Base-by-base conservation (phyloP, 352 stramenopile genomes). In the Plasmopara viticola region DNA sequence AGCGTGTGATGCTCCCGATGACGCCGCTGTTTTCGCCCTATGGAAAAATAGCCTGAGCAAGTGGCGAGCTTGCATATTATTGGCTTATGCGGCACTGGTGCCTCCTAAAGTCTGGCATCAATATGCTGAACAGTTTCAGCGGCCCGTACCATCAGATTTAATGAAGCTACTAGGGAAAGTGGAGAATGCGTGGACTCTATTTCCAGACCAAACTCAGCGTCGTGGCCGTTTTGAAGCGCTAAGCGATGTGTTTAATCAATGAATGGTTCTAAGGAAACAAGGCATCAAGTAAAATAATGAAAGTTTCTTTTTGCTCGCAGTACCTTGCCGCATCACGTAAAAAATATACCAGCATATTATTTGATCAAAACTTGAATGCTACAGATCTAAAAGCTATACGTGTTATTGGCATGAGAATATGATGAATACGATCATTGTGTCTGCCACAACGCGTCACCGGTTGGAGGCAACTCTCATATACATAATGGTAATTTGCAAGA, bases 21-120 rank as follows among this genome's bases (percentile, higher is more conserved):
- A 86, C 29, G 35, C 50, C 9, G 18, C 53, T 6, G 51, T 63
- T n/a, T 69, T 88, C 12, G 29, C 50, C n/a, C 47, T 47, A 3
- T 92, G 82, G 82, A 59, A 85, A 49, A 50, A 51, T 14, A 72
- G 72, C 10, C 62, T 92, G 28, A 60, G 40, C 15, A 68, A 68
- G 31, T 92, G 82, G 82, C 72, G 82, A 10, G 48, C 58, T n/a
- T 78, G 75, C 47, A 62, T 92, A 47, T 37, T 92, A 25, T 51
- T 88, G 13, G 77, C 79, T 9, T 92, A 85, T 57, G 63, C 75
- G 13, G 72, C 82, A 10, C 72, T 92, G 13, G 75, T 92, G 35
- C 65, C 72, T 13, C 79, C 78, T 4, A 67, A 64, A 25, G 69
- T 79, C 44, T 92, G 82, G 82, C 58, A 75, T 8, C 63, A 75